Evolutionary conservation across 2,329 filamentous ascomycete species (phyloP), one percentile per base, ranked within the genome.

Genomic region (Emergomyces pasteurianus): DNA sequence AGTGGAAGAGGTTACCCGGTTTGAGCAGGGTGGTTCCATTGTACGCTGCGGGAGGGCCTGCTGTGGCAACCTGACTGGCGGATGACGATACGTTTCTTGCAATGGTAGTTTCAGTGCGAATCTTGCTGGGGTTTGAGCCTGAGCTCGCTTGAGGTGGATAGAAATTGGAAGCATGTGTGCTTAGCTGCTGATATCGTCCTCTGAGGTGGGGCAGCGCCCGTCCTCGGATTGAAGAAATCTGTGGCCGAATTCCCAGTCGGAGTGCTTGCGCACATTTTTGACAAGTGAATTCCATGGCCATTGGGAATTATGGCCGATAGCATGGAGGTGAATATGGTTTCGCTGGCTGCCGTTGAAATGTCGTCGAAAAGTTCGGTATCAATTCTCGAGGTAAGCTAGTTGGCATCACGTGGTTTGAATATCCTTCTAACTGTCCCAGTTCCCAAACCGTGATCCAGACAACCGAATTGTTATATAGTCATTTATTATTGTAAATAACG

Each of bases 1-100:
- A 85, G 75, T 99, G 92, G 79, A 97, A 99, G 61, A 99, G 86
- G 72, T 96, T 88, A 75, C 95, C 85, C 58, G 85, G 81, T 64
- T 79, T 80, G 31, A 95, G 80, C 55, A 84, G 73, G 6, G 38
- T 69, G 38, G 47, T 58, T 23, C 52, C 43, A 47, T 49, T 26
- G 28, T 38, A 28, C 14, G 57, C 43, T 38, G 26, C 42, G 1
- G 57, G 40, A 23, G 42, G 6, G 16, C 18, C 31, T 28, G 57
- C 28, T 18, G 58, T 18, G 10, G 58, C 21, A 9, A 49, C 18
- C 23, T 59, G 18, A 14, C 47, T 59, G 4, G 47, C 47, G 10
- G 58, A 59, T 31, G 47, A 59, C 9, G 57, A 58, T 49, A 31
- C 58, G 31, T 34, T 4, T n/a, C 47, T 47, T 54, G 23, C 31